Base-by-base conservation (phyloP, 805 yeast species). In the Starmerella bacillaris region DNA sequence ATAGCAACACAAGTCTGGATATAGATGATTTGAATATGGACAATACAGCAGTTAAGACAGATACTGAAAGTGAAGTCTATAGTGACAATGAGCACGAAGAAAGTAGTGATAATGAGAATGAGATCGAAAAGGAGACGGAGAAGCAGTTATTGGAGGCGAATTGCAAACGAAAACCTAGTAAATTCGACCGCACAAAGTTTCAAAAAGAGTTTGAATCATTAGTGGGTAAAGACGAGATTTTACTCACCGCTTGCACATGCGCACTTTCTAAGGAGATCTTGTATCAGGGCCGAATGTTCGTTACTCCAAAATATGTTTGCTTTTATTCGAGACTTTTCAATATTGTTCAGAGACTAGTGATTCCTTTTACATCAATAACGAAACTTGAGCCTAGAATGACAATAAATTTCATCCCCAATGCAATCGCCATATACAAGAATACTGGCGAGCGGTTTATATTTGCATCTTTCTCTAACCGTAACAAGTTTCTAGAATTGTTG, bases 371-470 rank as follows among this genome's bases (percentile, higher is more conserved):
- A 31, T 93, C 82, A 37, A 70, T 89, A 18, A 61, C 65, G 8
- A 61, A 67, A 20, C 69, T 83, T 45, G 94, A 86, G 48, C 79
- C 80, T 55, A 76, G 73, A 38, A 65, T 73, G 15, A 82, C 94
- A 0, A 94, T 80, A 4, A 94, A 92, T 0, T 60, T 86, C 18
- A 82, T 86, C 49, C 92, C 93, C 17, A 86, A 86, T 52, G 95
- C 93, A 3, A 80, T 86, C 27, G 59, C 68, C 4, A 63, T 82
- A 18, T 75, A 72, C 45, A 42, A 39, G 11, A 26, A 18, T n/a
- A 37, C 37, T 21, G 38, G 63, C 55, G 68, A 65, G 4, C 70
- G 68, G 41, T 78, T 82, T 47, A 70, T 71, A 15, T 84, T 86
- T 61, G 94, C 94, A 11, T 79, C 92, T 37, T 83, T 86, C 50